Base-by-base conservation (phyloP, 2,329 filamentous ascomycete genomes). In the Diatrype stigma region DNA sequence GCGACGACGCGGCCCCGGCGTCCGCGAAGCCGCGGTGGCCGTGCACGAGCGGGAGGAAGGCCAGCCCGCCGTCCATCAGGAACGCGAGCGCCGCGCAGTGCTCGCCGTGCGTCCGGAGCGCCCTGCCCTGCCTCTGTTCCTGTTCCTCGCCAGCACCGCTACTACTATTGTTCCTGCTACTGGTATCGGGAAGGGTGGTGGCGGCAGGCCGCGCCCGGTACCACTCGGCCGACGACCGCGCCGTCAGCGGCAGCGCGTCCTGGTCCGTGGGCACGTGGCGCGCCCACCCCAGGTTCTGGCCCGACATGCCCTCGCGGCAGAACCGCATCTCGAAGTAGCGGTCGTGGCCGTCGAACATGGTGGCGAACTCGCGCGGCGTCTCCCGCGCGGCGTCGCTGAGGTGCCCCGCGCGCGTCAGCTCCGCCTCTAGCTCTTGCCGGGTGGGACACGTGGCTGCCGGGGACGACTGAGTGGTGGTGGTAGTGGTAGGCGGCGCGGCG, bases 41-140 rank as follows among this genome's bases (percentile, higher is more conserved):
- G 47, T 76, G 74, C 1, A 62, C 64, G 46, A 80, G 54, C 0
- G 76, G 74, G 1, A 72, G 32, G 35, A 79, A 78, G 0, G 73
- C 62, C 3, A 79, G 55, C 0, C 63, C 73, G 0, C 66, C 70
- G 30, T 80, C 77, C 63, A 77, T 69, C 1, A 72, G 49, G 26
- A 77, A 79, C 0, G 69, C 65, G 1, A 79, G 55, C 0, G 63
- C 66, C 0, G 69, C 66, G 12, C 71, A 56, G 22, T 75, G 64
- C 0, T 56, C 57, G 1, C 58, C 49, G 0, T 56, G 56, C 0
- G 47, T 17, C 0, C 75, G 49, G 28, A 6, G 32, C n/a, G 2
- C 11, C 11, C 1, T 34, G 30, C 7, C 30, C 30, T 14, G 30
- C 59, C 51, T 0, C 49, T 49, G 3, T 34, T 34, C 7, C n/a